These are phyloP conservation scores for Botrytis tulipae DNA, from an alignment of 2,329 filamentous ascomycete genomes.

Conservation along the genomic window DNA sequence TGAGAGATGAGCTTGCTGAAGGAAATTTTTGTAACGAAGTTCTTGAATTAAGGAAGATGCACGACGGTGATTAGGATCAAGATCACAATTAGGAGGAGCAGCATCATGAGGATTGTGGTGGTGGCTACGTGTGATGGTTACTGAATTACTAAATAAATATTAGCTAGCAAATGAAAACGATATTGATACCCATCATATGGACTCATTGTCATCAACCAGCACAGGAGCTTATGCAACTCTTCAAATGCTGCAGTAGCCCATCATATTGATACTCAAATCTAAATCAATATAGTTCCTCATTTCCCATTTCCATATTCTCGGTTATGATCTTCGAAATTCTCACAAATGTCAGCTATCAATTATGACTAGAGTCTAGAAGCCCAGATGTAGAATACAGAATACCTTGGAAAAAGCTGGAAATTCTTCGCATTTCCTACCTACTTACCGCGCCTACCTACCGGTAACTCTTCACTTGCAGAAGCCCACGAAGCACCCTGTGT, in stretches of 20 bases:
- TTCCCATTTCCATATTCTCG: neutral
- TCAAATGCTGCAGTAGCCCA: neutral
- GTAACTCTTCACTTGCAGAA: neutral
- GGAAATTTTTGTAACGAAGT: neutral
- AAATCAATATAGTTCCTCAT: neutral
- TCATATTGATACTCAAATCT: neutral
- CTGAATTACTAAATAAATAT: neutral
- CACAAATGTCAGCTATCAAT: neutral
- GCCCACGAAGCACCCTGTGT: neutral
- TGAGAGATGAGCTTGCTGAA: neutral
- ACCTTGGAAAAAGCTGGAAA: neutral
- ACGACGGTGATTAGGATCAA: neutral
- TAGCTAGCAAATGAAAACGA: neutral
- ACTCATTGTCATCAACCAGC: neutral
- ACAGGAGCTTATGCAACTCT: too few relatives aligned
- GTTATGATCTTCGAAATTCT: neutral
- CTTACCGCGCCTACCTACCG: neutral
- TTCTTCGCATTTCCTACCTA: neutral
- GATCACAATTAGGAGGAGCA: neutral
- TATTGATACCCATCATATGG: neutral
- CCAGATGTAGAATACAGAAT: neutral
- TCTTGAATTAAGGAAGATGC: neutral
- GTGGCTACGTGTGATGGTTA: neutral
- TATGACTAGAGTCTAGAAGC: neutral
- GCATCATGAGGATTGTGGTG: neutral